Percentiles rank a stretch among this genome's conserved stretches.
phyloP scores from a whole-genome alignment of 441 rosid genomes.

The Macaranga tanarius region DNA sequence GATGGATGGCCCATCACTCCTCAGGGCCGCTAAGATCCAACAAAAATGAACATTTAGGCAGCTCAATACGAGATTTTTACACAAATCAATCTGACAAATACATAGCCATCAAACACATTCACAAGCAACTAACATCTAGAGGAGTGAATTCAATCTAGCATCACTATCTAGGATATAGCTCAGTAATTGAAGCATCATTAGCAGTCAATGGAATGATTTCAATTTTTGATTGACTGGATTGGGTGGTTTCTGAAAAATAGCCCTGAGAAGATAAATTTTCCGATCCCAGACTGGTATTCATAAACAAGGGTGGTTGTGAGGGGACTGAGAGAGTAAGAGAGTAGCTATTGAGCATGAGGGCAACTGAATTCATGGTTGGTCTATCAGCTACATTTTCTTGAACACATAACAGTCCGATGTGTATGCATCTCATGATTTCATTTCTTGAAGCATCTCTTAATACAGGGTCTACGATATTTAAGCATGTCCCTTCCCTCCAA shows the following conservation, averaged over 20 bases:
- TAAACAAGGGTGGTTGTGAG: slow-evolving; percentile 19
- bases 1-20: no score
- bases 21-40: no score
- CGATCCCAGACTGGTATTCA: neutral
- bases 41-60: no score
- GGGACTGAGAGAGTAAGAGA: slow-evolving; percentile 43
- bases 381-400: slow-evolving; percentile 53
- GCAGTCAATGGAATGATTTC: neutral
- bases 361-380: slow-evolving; percentile 56
- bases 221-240: neutral
- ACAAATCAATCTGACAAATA: neutral
- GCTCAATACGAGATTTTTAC: no score
- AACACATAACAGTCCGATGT: slow-evolving; percentile 58
- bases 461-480: slow-evolving; percentile 20
- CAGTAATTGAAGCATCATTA: neutral
- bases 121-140: no score
- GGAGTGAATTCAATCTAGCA: no score
- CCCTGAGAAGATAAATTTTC: neutral
- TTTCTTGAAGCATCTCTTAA: slow-evolving; percentile 31
- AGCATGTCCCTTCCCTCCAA: slow-evolving; percentile 27
- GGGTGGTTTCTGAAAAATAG: neutral
- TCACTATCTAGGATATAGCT: neutral
- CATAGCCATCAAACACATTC: neutral
- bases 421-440: slow-evolving; percentile 59
- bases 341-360: slow-evolving; percentile 53